Percentiles rank a stretch among this genome's conserved stretches.
phyloP scores from a whole-genome alignment of 768 basidiomycete species.

The Inosperma sp. region DNA sequence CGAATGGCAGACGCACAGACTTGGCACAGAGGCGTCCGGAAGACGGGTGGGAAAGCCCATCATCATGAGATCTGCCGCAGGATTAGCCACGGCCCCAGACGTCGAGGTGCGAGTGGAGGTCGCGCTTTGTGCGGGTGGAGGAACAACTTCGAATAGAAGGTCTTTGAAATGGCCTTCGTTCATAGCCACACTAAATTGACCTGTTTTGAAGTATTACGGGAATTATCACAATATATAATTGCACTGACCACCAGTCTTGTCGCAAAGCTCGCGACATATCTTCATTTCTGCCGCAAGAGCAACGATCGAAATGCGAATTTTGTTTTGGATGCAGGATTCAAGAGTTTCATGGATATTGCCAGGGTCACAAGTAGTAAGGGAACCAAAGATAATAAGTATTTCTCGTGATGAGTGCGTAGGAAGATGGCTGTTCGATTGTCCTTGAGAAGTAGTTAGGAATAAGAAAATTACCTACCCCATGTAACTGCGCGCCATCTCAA shows the following conservation, averaged over 20 bases:
- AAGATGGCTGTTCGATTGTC: slow-evolving; percentile 63
- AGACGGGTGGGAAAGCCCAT: slow-evolving; percentile 98
- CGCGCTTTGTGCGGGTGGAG: slow-evolving; percentile 82
- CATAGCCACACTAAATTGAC: slow-evolving; percentile 93
- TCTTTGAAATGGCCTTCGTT: slow-evolving; percentile 98
- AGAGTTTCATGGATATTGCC: slow-evolving; percentile 94
- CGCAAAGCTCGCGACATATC: slow-evolving; percentile 87
- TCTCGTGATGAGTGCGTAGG: slow-evolving; percentile 96
- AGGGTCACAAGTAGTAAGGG: slow-evolving; percentile 94
- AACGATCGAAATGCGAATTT: slow-evolving; percentile 88
- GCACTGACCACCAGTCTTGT: slow-evolving; percentile 84
- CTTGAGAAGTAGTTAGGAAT: background rate
- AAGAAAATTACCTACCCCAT: slow-evolving; percentile 65
- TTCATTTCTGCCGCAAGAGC: slow-evolving; percentile 98
- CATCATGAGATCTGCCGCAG: slow-evolving; percentile 90
- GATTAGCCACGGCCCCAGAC: slow-evolving; percentile 39
- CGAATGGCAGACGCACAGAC: slow-evolving; percentile 91
- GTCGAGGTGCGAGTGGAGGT: slow-evolving; percentile 20
- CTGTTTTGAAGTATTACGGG: slow-evolving; percentile 32
- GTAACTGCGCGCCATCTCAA: slow-evolving; percentile 93
- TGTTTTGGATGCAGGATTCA: slow-evolving; percentile 75
- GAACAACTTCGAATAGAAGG: slow-evolving; percentile 90
- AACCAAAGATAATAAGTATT: slow-evolving; percentile 90
- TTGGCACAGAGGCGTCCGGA: slow-evolving; percentile 75
- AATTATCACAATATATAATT: slow-evolving; percentile 6